Conservation (phyloP, 1,139 yeast genomes). For the Chernovozyma aurita region DNA sequence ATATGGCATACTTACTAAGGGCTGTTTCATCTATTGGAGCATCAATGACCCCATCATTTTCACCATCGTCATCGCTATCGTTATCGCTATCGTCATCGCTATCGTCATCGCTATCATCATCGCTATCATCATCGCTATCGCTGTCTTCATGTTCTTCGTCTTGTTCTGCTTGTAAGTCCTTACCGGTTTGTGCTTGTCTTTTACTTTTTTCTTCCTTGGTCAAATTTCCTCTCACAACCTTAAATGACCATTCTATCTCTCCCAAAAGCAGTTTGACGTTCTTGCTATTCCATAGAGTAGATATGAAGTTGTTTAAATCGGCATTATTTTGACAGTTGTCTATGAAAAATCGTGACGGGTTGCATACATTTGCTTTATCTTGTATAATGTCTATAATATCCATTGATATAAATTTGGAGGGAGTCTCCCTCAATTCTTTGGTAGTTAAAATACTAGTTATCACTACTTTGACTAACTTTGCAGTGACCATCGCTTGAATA, state of each 20-base stretch:
- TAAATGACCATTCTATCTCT: constrained; percentile 56
- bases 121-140: constrained; percentile 14
- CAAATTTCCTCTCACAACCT: constrained; percentile 55
- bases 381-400: constrained; percentile 19
- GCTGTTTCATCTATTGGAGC: constrained; percentile 15
- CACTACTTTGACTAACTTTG: constrained; percentile 30
- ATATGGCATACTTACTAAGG: constrained; percentile 35
- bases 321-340: constrained; percentile 37
- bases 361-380: constrained; percentile 25
- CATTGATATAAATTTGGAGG: constrained; percentile 30
- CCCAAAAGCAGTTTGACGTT: constrained; percentile 42
- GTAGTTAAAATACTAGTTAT: constrained; percentile 19
- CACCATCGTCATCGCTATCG: constrained; percentile 14
- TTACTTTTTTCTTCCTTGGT: constrained; percentile 38
- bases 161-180: constrained; percentile 13
- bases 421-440: constrained; percentile 23
- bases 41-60: constrained; percentile 2
- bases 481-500: constrained; percentile 23
- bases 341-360: constrained; percentile 51
- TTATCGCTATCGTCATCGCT: constrained; percentile 17
- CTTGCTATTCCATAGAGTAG: constrained; percentile 58
- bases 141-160: constrained; percentile 11
- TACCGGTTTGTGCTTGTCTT: constrained; percentile 25
- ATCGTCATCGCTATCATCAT: constrained; percentile 15
- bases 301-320: constrained; percentile 42